Base-by-base conservation (phyloP, 2,329 filamentous ascomycete genomes). In the Geosmithia putterillii region DNA sequence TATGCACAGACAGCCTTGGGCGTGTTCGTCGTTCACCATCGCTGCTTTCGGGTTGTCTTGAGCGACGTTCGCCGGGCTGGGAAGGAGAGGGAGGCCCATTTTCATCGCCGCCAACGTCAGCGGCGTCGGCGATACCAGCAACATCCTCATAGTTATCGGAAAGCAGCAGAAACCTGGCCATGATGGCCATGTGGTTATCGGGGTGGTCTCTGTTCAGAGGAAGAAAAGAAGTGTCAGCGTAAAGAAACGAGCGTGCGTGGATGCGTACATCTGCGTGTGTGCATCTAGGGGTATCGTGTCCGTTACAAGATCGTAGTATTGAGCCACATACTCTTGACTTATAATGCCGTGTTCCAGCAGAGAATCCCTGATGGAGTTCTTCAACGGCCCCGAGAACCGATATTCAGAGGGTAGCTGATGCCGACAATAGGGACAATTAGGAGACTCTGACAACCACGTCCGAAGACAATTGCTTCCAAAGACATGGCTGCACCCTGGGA, bases 401-500 rank as follows among this genome's bases (percentile, higher is more conserved):
- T 15, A n/a, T 9, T 25, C 25, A 15, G 39, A 9, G 12, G 39
- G 73, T 20, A 82, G 62, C 51, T 78, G 77, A 48, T 76, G 70
- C 21, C 78, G 71, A 55, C 78, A 82, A 51, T 81, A 81, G 0
- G 78, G 78, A 49, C 78, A 82, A 44, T 66, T 78, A 50, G 78
- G 70, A 2, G 74, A 74, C 39, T 80, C 74, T 42, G 74, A 66
- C 37, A 82, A 70, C 78, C 78, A 82, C 50, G 75, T 79, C 54
- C 74, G 77, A 48, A 82, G 76, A 55, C 78, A 82, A 50, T 72
- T 66, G 44, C 79, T 69, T 17, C 78, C 78, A 54, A 82, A 82
- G 7, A 81, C 57, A 50, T 82, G 78, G 49, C 73, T 76, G 63
- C 78, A 82, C 49, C 68, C 72, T 2, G 78, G 77, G 17, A 81